Percentiles rank a stretch among this genome's conserved stretches.
Evolutionary conservation across 225 moss, liverwort and hornwort species (phyloP).

Genomic region (Anthoceros angustus): DNA sequence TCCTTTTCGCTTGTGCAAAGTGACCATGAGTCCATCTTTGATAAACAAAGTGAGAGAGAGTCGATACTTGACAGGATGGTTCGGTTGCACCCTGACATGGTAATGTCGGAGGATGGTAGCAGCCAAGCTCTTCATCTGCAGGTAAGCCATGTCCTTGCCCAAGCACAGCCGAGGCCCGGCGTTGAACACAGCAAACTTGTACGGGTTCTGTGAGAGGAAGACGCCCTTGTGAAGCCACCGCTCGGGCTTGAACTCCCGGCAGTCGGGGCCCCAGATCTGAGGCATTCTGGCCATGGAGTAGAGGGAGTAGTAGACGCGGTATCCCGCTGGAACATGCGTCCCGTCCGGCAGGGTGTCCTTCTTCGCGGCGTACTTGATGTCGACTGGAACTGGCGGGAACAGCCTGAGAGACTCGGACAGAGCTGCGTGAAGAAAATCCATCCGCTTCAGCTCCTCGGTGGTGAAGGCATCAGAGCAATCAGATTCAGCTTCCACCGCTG

Average conservation of each 20-base stretch:
- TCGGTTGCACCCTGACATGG: conserved; percentile 4
- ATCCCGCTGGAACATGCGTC: neutral
- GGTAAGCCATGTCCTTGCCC: conserved; percentile 7
- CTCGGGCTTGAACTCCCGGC: conserved; percentile 10
- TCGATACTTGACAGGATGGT: neutral
- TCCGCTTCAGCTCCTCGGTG: conserved; percentile 8
- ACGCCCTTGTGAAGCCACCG: conserved; percentile 11
- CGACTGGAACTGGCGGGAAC: conserved; percentile 18
- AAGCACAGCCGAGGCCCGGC: conserved; percentile 12
- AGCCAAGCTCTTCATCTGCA: conserved; percentile 10
- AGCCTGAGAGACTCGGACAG: conserved; percentile 21
- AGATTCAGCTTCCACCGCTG: neutral
- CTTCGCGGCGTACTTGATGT: conserved; percentile 3
- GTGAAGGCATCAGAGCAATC: conserved; percentile 5
- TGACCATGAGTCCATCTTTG: conserved; percentile 8
- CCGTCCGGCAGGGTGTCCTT: conserved; percentile 14
- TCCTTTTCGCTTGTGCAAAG: neutral
- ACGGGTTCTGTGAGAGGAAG: conserved; percentile 9
- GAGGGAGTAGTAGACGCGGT: neutral
- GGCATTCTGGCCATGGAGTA: conserved; percentile 13
- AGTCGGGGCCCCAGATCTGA: conserved; percentile 14
- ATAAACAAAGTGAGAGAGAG: neutral
- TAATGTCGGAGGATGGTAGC: conserved; percentile 5
- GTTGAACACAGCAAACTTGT: conserved; percentile 13
- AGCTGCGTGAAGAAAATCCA: conserved; percentile 19